Base-by-base conservation (phyloP, 345 rosid species). In the Hibiscus tridactylites region DNA sequence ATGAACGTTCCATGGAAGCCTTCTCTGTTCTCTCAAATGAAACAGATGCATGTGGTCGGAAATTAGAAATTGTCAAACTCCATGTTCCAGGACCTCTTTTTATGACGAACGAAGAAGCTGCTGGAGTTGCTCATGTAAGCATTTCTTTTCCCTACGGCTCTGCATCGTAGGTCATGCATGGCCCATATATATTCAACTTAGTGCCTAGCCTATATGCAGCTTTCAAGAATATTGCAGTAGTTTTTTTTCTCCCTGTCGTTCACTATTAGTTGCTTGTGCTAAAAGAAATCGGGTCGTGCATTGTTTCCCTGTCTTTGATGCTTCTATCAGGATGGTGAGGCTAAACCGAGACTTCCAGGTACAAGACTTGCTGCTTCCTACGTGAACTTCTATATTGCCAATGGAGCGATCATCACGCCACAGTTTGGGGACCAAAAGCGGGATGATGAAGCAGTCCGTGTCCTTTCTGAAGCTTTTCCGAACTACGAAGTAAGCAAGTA, bases 401-500 rank as follows among this genome's bases (percentile, higher is more conserved):
- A 66, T 66, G 70, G 70, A 46, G 70, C 21, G 13, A 47, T 66
- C 70, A 66, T 66, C 57, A 72, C 68, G 9, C 97, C 97, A 11
- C 96, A 81, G 57, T 95, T 92, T 28, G 97, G 97, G 74, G 99
- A 95, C 84, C 39, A 80, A 15, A 81, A 81, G 80, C 79, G 92
- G 83, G 99, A 95, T 24, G 75, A 84, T 57, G 99, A 95, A 71
- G 99, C 99, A 61, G 81, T 84, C 73, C 72, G 75, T 16, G 93
- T 90, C 63, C 90, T 95, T 61, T 87, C 89, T 0, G 66, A 77
- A 31, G 88, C 89, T 11, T 95, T 88, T 78, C 97, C 96, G 21
- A 68, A 84, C 73, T 85, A 83, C 69, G 77, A 77, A 83, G 99
- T 89, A 83, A 69, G 83, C 63, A 39, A 59, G 19, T 37, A 31